Base-by-base conservation (phyloP, 2,329 filamentous ascomycete genomes). In the Graphium sp. region DNA sequence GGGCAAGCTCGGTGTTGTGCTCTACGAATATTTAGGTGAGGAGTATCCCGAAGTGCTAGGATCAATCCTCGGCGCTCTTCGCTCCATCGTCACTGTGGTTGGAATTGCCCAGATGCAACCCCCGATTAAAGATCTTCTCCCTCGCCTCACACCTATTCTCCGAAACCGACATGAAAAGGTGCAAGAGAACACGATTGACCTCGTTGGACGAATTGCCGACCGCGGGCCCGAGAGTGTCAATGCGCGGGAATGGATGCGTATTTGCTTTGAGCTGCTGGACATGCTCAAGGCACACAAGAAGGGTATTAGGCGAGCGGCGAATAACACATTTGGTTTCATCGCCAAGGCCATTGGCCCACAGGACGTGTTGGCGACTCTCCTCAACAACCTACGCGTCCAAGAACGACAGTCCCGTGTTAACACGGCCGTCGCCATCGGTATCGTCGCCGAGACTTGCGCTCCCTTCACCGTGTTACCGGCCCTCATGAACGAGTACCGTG, bases 261-360 rank as follows among this genome's bases (percentile, higher is more conserved):
- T 98, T 50, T 98, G 89, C 58, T 98, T 98, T 53, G 89, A 98
- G 58, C 63, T 98, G 30, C 72, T 98, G 18, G 89, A 98, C 55
- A 98, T 98, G 89, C 70, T 98, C 44, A 98, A 98, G 56, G 89
- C 89, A 6, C 89, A 98, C 63, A 98, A 98, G 59, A 98, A 98
- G 66, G 91, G 89, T 39, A 98, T 98, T 41, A 80, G 89, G 39
- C 78, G 89, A 52, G 89, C 89, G 14, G 91, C 89, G 42, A 98
- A 98, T 69, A 98, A 98, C 61, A 98, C 89, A 0, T 98, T 98
- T 44, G 89, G 89, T 50, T 98, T 94, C 66, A 98, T 98, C 45
- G 89, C 89, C 48, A 98, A 98, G 57, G 89, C 89, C 34, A 98
- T 98, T 43, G 89, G 89, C 40, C 89, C 89, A 9, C 87, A 95